Conservation (phyloP, 2,329 filamentous ascomycete species). For the Lachnellula cervina region DNA sequence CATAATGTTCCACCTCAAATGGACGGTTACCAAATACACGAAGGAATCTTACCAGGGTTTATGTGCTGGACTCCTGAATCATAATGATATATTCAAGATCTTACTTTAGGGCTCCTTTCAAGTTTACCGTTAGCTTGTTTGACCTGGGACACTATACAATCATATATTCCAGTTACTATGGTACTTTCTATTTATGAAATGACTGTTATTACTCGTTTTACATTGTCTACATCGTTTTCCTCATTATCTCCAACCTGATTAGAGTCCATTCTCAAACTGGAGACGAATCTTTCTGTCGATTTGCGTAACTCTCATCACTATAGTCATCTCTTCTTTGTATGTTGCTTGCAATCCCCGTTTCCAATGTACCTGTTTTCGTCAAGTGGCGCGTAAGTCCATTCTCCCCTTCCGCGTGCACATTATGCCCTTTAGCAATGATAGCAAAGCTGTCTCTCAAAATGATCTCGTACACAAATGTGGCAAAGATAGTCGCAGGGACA, state of each 20-base stretch:
- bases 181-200: too few relatives aligned
- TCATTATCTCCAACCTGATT: not conserved
- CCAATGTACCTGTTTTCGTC: slow-evolving; percentile 33
- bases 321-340: slow-evolving; percentile 8
- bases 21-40: too few relatives aligned
- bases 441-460: slow-evolving; percentile 48
- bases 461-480: slow-evolving; percentile 50
- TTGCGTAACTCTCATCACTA: slow-evolving; percentile 7
- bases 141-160: too few relatives aligned
- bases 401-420: slow-evolving; percentile 46
- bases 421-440: slow-evolving; percentile 45
- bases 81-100: too few relatives aligned
- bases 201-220: too few relatives aligned
- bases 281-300: slow-evolving; percentile 7
- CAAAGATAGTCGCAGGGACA: slow-evolving; percentile 51
- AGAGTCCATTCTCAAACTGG: slow-evolving; percentile 4
- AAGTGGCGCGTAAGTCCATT: slow-evolving; percentile 43
- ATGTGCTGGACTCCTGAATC: too few relatives aligned
- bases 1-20: too few relatives aligned
- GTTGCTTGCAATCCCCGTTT: slow-evolving; percentile 17
- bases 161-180: too few relatives aligned
- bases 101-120: too few relatives aligned
- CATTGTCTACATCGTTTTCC: too few relatives aligned
- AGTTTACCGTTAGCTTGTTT: too few relatives aligned
- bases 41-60: too few relatives aligned